Evolutionary conservation across 2,329 filamentous ascomycete species (phyloP).

Genomic region (Stachybotrys elegans): DNA sequence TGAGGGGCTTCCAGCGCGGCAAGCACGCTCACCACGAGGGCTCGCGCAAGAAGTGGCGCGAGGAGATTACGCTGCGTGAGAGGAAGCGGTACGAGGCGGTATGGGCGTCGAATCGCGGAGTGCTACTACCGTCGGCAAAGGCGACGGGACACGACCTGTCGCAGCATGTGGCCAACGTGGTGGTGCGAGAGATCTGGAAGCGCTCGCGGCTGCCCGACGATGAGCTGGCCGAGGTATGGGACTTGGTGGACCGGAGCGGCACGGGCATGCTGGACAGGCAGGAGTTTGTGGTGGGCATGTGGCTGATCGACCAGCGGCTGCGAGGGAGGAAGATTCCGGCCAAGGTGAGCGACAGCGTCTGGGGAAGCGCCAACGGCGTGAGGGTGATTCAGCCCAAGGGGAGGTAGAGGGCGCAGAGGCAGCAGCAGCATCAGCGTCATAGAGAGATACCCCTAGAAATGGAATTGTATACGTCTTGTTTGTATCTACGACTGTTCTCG

Average conservation of each 20-base stretch:
- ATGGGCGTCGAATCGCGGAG: constrained; percentile 75
- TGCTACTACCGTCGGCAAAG: constrained; percentile 32
- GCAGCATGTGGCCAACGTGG: constrained; percentile 59
- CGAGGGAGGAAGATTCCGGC: constrained; percentile 72
- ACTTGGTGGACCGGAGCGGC: constrained; percentile 58
- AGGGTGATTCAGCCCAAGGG: constrained; percentile 28
- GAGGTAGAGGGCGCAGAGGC: constrained; percentile 12
- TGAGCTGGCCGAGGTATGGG: constrained; percentile 72
- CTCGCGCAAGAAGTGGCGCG: constrained; percentile 69
- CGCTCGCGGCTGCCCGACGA: constrained; percentile 62
- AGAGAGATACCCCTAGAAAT: no score
- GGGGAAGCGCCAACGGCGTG: constrained; percentile 59
- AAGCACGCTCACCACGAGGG: constrained; percentile 76
- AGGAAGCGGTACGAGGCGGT: constrained; percentile 79
- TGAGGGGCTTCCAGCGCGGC: constrained; percentile 46
- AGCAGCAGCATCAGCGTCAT: no score
- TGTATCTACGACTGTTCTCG: no score
- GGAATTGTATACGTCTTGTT: no score
- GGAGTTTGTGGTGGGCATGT: constrained; percentile 79
- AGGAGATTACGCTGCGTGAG: constrained; percentile 66
- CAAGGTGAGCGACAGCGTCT: constrained; percentile 68
- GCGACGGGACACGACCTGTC: constrained; percentile 16
- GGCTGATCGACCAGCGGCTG: constrained; percentile 77
- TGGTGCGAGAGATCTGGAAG: constrained; percentile 71
- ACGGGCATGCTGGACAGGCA: constrained; percentile 55